phyloP scores from a whole-genome alignment of 2,329 filamentous ascomycete genomes.

The Xylaria multiplex region DNA sequence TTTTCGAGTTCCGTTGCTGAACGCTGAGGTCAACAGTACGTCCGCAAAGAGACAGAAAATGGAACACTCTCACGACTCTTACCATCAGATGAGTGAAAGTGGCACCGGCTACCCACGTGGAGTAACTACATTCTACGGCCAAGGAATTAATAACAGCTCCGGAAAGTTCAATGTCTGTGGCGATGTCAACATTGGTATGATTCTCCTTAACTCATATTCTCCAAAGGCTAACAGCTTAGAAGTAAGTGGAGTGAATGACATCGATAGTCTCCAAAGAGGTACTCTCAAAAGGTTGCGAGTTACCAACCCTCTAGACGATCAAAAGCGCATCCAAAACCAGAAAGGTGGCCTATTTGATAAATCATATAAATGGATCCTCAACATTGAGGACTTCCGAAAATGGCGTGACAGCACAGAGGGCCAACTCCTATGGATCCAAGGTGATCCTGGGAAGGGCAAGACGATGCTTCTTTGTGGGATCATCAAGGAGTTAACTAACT shows the following conservation, averaged over 20 bases:
- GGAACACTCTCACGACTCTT: neutral
- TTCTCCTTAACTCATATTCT: neutral
- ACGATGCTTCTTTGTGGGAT: constrained; percentile 56
- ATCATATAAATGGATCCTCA: constrained; percentile 52
- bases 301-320: constrained; percentile 24
- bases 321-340: constrained; percentile 47
- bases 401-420: constrained; percentile 41
- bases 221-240: neutral
- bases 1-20: no score
- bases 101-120: neutral
- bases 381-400: constrained; percentile 39
- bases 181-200: constrained; percentile 13
- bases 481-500: constrained; percentile 48
- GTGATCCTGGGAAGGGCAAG: constrained; percentile 56
- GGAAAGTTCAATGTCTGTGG: neutral
- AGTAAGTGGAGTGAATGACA: neutral
- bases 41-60: neutral
- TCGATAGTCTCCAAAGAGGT: constrained; percentile 6
- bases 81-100: neutral
- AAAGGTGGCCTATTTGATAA: constrained; percentile 51
- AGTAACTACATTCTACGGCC: neutral
- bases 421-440: constrained; percentile 52
- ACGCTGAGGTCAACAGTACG: no score
- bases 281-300: no score
- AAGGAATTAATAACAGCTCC: constrained; percentile 5